Percentiles rank a stretch among this genome's conserved stretches.
phyloP scores from a whole-genome alignment of 2,329 filamentous ascomycete genomes.

The Curvularia hawaiiensis region DNA sequence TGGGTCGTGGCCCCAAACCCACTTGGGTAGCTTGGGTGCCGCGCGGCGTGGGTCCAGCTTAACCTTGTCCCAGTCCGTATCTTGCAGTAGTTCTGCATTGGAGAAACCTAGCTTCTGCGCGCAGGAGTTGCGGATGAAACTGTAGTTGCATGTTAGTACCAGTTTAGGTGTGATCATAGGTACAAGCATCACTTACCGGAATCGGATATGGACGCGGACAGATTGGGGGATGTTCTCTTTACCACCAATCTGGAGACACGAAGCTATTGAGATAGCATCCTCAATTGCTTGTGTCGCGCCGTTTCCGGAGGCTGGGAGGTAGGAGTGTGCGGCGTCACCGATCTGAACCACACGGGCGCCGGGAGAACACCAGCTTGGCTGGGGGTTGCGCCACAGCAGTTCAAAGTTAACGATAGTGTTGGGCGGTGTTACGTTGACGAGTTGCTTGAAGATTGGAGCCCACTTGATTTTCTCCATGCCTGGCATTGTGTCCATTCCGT shows the following conservation, averaged over 20 bases:
- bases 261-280: slow-evolving; percentile 53
- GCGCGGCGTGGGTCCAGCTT: slow-evolving; percentile 52
- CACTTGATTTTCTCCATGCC: slow-evolving; percentile 50
- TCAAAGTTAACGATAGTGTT: slow-evolving; percentile 57
- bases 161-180: not conserved
- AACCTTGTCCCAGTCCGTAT: slow-evolving; percentile 56
- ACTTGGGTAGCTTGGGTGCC: slow-evolving; percentile 53
- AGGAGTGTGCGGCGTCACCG: slow-evolving; percentile 54
- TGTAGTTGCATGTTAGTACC: slow-evolving; percentile 16
- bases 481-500: slow-evolving; percentile 52
- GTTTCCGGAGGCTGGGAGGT: slow-evolving; percentile 52
- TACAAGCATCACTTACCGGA: slow-evolving; percentile 40
- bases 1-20: slow-evolving; percentile 54
- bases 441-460: slow-evolving; percentile 53
- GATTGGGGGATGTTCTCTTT: slow-evolving; percentile 47
- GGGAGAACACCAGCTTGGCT: slow-evolving; percentile 53
- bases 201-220: slow-evolving; percentile 49
- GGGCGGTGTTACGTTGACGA: slow-evolving; percentile 51
- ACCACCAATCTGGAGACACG: slow-evolving; percentile 53
- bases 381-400: slow-evolving; percentile 55
- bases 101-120: slow-evolving; percentile 56
- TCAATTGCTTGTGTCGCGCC: slow-evolving; percentile 57
- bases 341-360: slow-evolving; percentile 52
- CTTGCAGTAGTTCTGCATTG: slow-evolving; percentile 54
- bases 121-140: slow-evolving; percentile 56